Evolutionary conservation across 805 yeast species (phyloP).

Genomic region (Maudiozyma pseudohumilis): DNA sequence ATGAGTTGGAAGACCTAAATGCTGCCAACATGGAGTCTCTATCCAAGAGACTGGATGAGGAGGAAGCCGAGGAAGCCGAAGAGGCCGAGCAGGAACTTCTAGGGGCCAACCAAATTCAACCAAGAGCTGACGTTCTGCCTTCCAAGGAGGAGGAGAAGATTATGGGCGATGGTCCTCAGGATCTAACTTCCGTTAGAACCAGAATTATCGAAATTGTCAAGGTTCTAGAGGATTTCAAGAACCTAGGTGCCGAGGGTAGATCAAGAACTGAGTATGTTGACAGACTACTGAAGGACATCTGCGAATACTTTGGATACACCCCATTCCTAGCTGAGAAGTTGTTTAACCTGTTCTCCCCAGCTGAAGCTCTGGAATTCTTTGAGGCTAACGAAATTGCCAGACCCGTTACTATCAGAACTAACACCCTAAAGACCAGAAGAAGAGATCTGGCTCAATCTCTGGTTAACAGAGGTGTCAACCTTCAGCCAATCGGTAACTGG

Average conservation of each 20-base stretch:
- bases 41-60: conserved; percentile 55
- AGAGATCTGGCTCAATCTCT: conserved; percentile 91
- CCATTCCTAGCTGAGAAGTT: conserved; percentile 88
- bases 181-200: conserved; percentile 74
- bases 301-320: conserved; percentile 89
- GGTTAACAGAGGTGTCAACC: conserved; percentile 92
- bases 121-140: conserved; percentile 72
- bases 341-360: conserved; percentile 82
- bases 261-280: conserved; percentile 76
- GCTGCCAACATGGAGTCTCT: conserved; percentile 78
- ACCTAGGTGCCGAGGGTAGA: conserved; percentile 72
- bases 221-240: conserved; percentile 83
- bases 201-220: conserved; percentile 93
- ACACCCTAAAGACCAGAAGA: conserved; percentile 87
- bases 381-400: conserved; percentile 97
- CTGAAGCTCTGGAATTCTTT: conserved; percentile 95
- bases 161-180: conserved; percentile 49
- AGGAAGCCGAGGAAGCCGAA: conserved; percentile 47
- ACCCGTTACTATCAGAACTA: conserved; percentile 96
- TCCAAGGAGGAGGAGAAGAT: conserved; percentile 53
- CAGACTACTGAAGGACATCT: conserved; percentile 74
- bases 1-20: conserved; percentile 57
- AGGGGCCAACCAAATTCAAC: conserved; percentile 50
- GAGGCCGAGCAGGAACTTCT: conserved; percentile 55
- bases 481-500: conserved; percentile 97